phyloP scores from a whole-genome alignment of 345 rosid genomes.

The Aquilaria sinensis region DNA sequence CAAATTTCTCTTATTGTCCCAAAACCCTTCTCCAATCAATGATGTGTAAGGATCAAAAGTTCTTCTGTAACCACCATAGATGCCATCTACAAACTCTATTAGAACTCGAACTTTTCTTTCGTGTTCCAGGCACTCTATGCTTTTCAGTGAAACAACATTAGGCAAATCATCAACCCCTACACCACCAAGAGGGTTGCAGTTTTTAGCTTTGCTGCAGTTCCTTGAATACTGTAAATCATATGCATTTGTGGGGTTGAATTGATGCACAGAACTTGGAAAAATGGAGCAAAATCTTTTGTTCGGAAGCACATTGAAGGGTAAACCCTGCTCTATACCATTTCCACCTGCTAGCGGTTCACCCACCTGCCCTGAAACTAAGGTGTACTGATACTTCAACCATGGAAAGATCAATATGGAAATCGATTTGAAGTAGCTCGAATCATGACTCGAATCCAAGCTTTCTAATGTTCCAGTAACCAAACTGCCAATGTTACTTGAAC shows the following conservation, averaged over 20 bases:
- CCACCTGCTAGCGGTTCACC: conserved; percentile 6
- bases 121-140: conserved; percentile 22
- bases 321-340: conserved; percentile 8
- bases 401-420: conserved; percentile 35
- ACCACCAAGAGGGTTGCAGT: conserved; percentile 18
- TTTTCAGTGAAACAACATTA: conserved; percentile 13
- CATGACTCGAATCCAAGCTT: conserved; percentile 20
- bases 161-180: conserved; percentile 17
- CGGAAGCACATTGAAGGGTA: conserved; percentile 10
- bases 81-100: conserved; percentile 11
- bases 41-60: conserved; percentile 15
- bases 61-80: background rate
- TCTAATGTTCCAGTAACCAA: conserved; percentile 40
- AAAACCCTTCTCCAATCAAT: conserved; percentile 45
- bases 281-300: conserved; percentile 16
- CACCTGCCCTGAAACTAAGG: conserved; percentile 11
- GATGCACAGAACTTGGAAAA: conserved; percentile 3
- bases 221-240: conserved; percentile 19
- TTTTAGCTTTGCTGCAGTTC: conserved; percentile 11
- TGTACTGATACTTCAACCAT: conserved; percentile 15
- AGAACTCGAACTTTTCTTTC: conserved; percentile 16
- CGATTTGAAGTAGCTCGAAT: conserved; percentile 25
- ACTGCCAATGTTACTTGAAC: conserved; percentile 20
- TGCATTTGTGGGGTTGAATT: background rate
- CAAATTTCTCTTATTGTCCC: conserved; percentile 33